A percentile compares a stretch with the other conserved stretches of the same genome.
Conservation (phyloP, 164 flowering plant species). For the Liriodendron chinense region DNA sequence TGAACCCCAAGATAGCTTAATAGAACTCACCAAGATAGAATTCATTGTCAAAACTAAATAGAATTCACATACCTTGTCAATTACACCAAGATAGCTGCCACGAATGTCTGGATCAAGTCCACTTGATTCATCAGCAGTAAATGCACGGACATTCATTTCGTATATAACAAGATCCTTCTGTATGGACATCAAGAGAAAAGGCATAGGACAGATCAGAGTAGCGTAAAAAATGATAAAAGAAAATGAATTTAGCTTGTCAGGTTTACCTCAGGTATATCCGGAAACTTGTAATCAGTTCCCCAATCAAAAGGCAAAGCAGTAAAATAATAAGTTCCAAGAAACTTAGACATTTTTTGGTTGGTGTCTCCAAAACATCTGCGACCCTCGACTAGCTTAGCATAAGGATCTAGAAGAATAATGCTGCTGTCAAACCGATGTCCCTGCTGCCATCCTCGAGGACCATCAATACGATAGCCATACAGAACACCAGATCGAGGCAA, state of each 20-base stretch:
- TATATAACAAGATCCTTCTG: constrained; percentile 96
- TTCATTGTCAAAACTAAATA: too few relatives aligned
- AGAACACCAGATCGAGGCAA: constrained; percentile 68
- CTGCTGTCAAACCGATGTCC: constrained; percentile 91
- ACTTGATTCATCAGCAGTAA: constrained; percentile 89
- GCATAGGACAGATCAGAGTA: neutral
- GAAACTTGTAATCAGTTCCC: constrained; percentile 75
- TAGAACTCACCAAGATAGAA: too few relatives aligned
- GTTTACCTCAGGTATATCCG: constrained; percentile 86
- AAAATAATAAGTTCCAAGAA: constrained; percentile 85
- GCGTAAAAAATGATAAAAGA: constrained; percentile 2
- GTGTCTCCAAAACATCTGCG: constrained; percentile 75
- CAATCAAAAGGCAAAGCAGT: constrained; percentile 74
- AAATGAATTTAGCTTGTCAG: neutral
- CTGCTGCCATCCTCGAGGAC: constrained; percentile 74
- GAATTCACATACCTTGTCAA: constrained; percentile 66
- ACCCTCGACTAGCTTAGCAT: constrained; percentile 87
- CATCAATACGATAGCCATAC: constrained; percentile 88
- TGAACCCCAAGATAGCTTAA: too few relatives aligned
- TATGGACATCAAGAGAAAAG: constrained; percentile 22
- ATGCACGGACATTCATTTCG: constrained; percentile 97
- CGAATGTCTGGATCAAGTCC: constrained; percentile 58
- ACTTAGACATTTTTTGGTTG: constrained; percentile 46
- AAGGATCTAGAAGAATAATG: constrained; percentile 79
- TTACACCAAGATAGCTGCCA: constrained; percentile 92